phyloP scores from a whole-genome alignment of 768 basidiomycete genomes.

The Collybia sordida region DNA sequence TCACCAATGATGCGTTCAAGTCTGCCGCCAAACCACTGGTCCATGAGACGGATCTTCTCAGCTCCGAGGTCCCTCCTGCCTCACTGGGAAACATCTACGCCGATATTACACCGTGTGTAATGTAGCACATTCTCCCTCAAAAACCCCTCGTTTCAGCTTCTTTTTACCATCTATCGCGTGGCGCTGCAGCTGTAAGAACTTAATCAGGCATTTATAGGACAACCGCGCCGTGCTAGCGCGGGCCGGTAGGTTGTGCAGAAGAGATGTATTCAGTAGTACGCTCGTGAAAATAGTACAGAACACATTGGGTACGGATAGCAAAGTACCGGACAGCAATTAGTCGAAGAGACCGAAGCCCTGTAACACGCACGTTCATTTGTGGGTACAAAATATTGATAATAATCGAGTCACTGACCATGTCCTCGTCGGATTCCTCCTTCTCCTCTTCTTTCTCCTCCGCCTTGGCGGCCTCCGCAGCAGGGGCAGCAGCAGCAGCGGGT shows the following conservation, averaged over 20 bases:
- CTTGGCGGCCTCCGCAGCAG: slow-evolving; percentile 55
- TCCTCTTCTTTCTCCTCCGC: slow-evolving; percentile 79
- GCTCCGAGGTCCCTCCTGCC: too few relatives aligned
- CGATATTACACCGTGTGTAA: slow-evolving; percentile 9
- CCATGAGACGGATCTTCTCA: too few relatives aligned
- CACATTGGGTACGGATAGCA: slow-evolving; percentile 1
- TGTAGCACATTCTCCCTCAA: too few relatives aligned
- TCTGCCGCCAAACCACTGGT: background rate
- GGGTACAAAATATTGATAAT: background rate
- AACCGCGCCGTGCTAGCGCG: background rate
- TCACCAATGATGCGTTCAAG: slow-evolving; percentile 5
- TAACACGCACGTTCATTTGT: slow-evolving; percentile 19
- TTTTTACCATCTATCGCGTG: too few relatives aligned
- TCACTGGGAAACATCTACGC: background rate
- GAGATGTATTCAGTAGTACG: too few relatives aligned
- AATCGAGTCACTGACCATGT: slow-evolving; percentile 62
- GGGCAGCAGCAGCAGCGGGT: slow-evolving; percentile 56
- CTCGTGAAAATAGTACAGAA: slow-evolving; percentile 13
- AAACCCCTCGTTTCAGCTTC: too few relatives aligned
- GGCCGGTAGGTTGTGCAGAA: slow-evolving; percentile 12
- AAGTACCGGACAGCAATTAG: slow-evolving; percentile 33
- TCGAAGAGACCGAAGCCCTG: slow-evolving; percentile 96
- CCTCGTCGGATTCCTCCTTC: slow-evolving; percentile 85
- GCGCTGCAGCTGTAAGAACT: too few relatives aligned
- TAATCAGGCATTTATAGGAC: too few relatives aligned